Evolutionary conservation across 352 stramenopile species (phyloP), one percentile per base, ranked within the genome.

Genomic region (Aphanomyces euteiches): DNA sequence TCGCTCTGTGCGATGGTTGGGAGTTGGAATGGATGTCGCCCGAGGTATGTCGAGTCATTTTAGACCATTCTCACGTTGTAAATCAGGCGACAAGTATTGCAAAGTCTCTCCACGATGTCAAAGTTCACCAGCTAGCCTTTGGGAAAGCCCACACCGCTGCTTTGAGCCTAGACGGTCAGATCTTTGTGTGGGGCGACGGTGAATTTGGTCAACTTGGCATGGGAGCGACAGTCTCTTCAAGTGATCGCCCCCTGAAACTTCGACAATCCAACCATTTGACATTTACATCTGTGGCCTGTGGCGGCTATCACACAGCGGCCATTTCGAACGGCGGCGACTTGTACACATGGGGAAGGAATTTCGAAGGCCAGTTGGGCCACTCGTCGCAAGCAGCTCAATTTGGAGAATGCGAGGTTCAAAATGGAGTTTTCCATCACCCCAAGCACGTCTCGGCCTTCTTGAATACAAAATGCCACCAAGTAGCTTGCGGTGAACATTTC

Each of bases 261-360:
- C 68, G 53, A 70, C 69, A 37, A 47, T 28, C 36, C 15, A 39
- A 47, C 7, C 1, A 57, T 21, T 2, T 66, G 6, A 21, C 15
- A 13, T 57, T 67, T 39, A 17, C 38, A 10, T 69, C 47, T 34
- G 56, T 96, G 17, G 78, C 83, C 17, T 97, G 89, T 48, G 91
- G 89, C 17, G 69, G 73, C 36, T 66, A 78, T 36, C 91, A 97
- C 65, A 85, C 79, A 4, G 83, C 80, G 56, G 88, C 88, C 2
- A 38, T 96, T 58, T 95, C 87, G 0, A 69, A 86, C n/a, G 79
- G 74, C 34, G 89, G 90, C 17, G 90, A 96, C 54, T 40, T 96
- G 28, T 97, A 96, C 75, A 91, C 90, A 4, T 97, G 90, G 90
- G 90, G 91, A 2, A 74, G 88, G 15, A 95, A 94, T 67, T 87